Evolutionary conservation across 108 stramenopile species (phyloP), one percentile per base, ranked within the genome.

Genomic region (Seminavis robusta): DNA sequence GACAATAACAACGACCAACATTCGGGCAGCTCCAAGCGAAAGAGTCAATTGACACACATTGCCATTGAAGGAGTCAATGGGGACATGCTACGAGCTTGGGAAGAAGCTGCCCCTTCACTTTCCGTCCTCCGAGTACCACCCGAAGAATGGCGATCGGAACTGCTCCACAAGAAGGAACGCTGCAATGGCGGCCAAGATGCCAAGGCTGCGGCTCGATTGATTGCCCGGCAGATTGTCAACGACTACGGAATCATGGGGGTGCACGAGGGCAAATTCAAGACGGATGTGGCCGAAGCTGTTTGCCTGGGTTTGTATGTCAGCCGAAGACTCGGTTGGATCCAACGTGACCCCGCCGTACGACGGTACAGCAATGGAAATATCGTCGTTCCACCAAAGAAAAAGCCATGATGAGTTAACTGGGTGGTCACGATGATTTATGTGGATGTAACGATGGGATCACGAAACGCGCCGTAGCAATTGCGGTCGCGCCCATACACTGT

Each of bases 221-320:
- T 78, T 61, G 76, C 76, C 31, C 44, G 71, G 9, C 76, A 78
- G 39, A 28, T 78, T 2, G 67, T 73, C 34, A 41, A 24, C 27
- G 59, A 64, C 43, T 65, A 32, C 40, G 47, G 61, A 16, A 1
- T 19, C 1, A 44, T 56, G 59, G 52, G 40, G 3, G 24, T 62
- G 1, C 53, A 74, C 34, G 42, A 49, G 10, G 67, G 63, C 0
- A 65, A 69, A 47, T 69, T 77, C 43, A 33, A 32, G 10, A 77
- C 69, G 11, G 76, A 78, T 46, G 71, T 65, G 11, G 76, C 76
- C 0, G 71, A 78, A 65, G 55, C 76, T 1, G 59, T 78, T 10
- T 40, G 45, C 21, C 16, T 78, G 30, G 76, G 71, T 10, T 56
- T 56, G 23, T 58, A 73, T 49, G 67, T 69, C 7, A 23, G 42